Evolutionary conservation across 1,139 yeast species (phyloP), one percentile per base, ranked within the genome.

Genomic region (Yamadazyma siamensis): DNA sequence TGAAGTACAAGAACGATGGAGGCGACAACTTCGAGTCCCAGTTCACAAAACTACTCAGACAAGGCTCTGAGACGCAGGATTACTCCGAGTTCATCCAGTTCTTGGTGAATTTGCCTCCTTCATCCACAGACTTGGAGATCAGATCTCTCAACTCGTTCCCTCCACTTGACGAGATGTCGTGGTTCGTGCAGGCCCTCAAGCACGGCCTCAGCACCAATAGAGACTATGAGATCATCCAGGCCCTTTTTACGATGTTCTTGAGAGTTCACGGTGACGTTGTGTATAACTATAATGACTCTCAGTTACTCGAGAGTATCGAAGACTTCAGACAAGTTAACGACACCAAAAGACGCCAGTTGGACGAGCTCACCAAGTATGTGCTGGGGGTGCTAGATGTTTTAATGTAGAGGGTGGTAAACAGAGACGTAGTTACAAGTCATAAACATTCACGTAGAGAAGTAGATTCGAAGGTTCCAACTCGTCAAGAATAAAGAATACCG

Each of bases 191-290:
- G 13, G 89, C 95, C 0, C 53, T 91, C 43, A 65, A 74, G 4
- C 61, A 56, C 32, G 94, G 91, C 4, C 54, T 84, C 29, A 44
- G 52, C 5, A 41, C 67, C n/a, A 81, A 82, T 38, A 56, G 49
- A 15, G 77, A 89, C 56, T 80, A 70, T 46, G 96, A 87, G 44
- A 56, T 83, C 21, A 66, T 75, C 31, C 82, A 88, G 51, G 95
- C 95, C 0, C 75, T 88, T 57, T 78, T 86, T 71, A 67, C 80
- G 13, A 71, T 87, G 66, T 69, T 88, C 37, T 66, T 87, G 40
- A 77, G 77, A 50, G 73, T 71, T 31, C 98, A 94, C 53, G 91
- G 91, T 14, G 98, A 91, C 55, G 79, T 86, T 5, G 60, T 89
- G 17, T 76, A 79, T 43, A 62, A 67, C 35, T 58, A 59, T 3